Evolutionary conservation across 257 asterid species (phyloP), one percentile per base, ranked within the genome.

Genomic region (Przewalskia tangutica): DNA sequence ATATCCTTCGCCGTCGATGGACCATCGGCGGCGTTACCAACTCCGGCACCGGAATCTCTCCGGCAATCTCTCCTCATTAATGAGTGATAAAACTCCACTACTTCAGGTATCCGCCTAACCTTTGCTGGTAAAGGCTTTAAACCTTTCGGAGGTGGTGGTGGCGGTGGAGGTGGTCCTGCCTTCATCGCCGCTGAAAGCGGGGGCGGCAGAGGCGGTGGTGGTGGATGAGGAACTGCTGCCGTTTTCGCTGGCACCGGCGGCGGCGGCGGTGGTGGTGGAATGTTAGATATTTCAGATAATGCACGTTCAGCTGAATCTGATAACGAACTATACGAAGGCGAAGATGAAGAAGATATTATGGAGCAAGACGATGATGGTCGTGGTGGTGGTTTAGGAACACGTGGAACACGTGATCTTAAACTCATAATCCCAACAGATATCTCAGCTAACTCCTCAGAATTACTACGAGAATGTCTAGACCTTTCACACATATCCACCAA

Each of bases 331-430:
- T 90, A 82, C 1, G 95, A 82, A 67, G 97, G 90, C 14, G 93
- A 89, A 14, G 97, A 92, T 4, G 83, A 85, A 8, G 97, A 88
- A 7, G 94, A 85, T 27, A 17, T 27, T 55, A 79, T 27, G 1
- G 86, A 79, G 0, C 87, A 83, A 5, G 90, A 79, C 1, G 83
- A 81, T 1, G 86, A 89, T 17, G 98, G 99, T 77, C 88, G 84
- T 17, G 99, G 99, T 13, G 99, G 99, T 11, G 99, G 99, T 62
- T 85, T 92, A 0, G 99, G 99, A 77, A 96, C 89, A 10, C 97
- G 89, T 6, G 99, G 98, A 50, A 51, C 88, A 18, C 98, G 95
- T 67, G 97, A 87, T 87, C 89, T 91, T 44, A 88, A 18, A 81
- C 84, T 85, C 87, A 89, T 83, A 17, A 86, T 38, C 55, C 83